Evolutionary conservation across 352 stramenopile species (phyloP), one percentile per base, ranked within the genome.

Genomic region (Globisporangium spinosum): DNA sequence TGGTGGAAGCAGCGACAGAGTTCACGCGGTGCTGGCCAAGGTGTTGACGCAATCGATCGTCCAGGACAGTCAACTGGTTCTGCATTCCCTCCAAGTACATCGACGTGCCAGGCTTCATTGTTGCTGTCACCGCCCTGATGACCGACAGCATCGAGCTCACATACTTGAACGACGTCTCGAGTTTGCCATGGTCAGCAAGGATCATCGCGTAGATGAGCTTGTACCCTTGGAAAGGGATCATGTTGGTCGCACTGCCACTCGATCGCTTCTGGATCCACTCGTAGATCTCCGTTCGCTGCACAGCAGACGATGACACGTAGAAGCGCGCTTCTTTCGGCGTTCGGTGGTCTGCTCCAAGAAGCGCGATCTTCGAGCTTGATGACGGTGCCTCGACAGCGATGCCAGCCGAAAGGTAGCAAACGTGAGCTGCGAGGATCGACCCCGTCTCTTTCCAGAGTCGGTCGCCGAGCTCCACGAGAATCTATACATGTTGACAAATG

Each of bases 151-250:
- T 96, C 17, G 87, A 83, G 58, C 82, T 90, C 62, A 96, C 87
- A 63, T 96, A 96, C 71, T 92, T 93, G 73, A 94, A 95, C 22
- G 89, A 77, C 15, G 82, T 88, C 64, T 94, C 87, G 10, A 93
- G 70, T 70, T 92, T 93, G 38, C 89, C 89, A 67, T 91, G 82
- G 69, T 96, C 89, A 0, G 87, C 89, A 32, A 96, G 67, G 29
- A 93, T 73, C 84, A 94, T 94, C 25, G 89, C 84, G 64, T 96
- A 91, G 62, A 96, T 94, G 38, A 95, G 73, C 68, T 96, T 96
- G 77, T 95, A 96, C 23, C 87, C 89, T 67, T 96, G 89, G 71
- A 95, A 95, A 27, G 89, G 82, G 58, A 96, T 89, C 79, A 93
- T 84, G 60, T 82, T 77, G 23, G 80, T 86, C 22, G 74, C 68